Evolutionary conservation across 129 eudicot genomes (phyloP).

Genomic region (Flaveria ramosissima): DNA sequence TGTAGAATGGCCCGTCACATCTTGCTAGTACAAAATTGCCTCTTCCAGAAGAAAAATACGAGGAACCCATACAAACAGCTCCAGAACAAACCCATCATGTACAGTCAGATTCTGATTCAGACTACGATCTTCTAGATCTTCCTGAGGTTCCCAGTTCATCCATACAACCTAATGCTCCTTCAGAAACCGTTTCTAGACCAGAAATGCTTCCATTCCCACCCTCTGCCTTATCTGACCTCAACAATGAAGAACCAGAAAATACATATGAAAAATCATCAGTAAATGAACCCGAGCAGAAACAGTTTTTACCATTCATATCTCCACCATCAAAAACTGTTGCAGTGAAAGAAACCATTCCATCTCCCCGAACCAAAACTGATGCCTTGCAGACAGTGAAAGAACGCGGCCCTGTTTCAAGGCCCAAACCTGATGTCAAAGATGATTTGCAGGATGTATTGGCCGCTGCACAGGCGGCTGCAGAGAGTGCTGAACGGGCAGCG

Average conservation of each 20-base stretch:
- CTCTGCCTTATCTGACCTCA: conserved; percentile 63
- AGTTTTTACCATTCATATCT: conserved; percentile 73
- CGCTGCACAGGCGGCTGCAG: conserved; percentile 89
- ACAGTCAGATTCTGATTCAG: conserved; percentile 59
- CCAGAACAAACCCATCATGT: conserved; percentile 34
- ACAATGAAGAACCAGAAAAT: conserved; percentile 46
- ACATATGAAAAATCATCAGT: conserved; percentile 31
- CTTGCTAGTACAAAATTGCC: conserved; percentile 60
- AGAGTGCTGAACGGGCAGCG: conserved; percentile 86
- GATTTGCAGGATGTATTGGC: conserved; percentile 74
- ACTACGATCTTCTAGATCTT: conserved; percentile 60
- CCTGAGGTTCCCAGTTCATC: conserved; percentile 84
- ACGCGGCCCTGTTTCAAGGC: conserved; percentile 32
- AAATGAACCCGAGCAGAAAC: conserved; percentile 38
- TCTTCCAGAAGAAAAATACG: conserved; percentile 60
- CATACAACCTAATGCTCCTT: conserved; percentile 34
- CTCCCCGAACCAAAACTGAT: conserved; percentile 40
- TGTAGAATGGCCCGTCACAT: conserved; percentile 78
- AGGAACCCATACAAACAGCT: conserved; percentile 34
- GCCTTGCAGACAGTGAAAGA: conserved; percentile 31
- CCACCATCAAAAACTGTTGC: conserved; percentile 25
- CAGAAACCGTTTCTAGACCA: conserved; percentile 50
- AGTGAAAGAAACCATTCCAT: conserved; percentile 44
- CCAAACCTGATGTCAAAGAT: conserved; percentile 41
- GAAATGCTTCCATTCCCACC: conserved; percentile 88